Base-by-base conservation (phyloP, 768 basidiomycete species). In the Ramaria rubella region DNA sequence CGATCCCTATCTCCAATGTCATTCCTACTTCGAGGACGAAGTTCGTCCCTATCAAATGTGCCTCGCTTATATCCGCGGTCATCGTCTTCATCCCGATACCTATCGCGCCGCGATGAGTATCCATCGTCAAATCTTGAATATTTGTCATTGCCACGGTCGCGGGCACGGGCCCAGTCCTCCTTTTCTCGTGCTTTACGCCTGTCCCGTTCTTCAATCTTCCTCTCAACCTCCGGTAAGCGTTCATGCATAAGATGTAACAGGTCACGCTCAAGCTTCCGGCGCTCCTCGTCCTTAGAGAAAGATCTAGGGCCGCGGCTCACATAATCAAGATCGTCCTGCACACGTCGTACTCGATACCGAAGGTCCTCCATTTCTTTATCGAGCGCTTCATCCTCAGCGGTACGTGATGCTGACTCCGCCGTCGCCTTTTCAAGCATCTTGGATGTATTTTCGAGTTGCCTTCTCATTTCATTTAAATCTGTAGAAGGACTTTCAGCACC, bases 281-380 rank as follows among this genome's bases (percentile, higher is more conserved):
- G 76, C 66, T 98, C 94, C 61, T 93, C 87, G 55, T 96, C 93
- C 70, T 87, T 88, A 17, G 80, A 77, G 9, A 74, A 67, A 3
- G 83, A 81, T 57, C 84, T 78, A 1, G 91, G 82, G 0, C 91
- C 88, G 6, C 86, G 81, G 2, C 83, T 81, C 52, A 85, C 83
- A 61, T 94, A 90, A 40, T 96, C 93, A 29, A 99, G 74, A 68
- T 98, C 95, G 49, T 96, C 92, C 65, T 90, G 86, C 4, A 99
- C 79, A 21, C 94, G 76, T 65, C 83, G 82, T 45, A 96, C 91
- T 27, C 87, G 81, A 64, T 90, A 91, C 43, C 81, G 82, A 46
- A 99, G 73, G 61, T 94, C 90, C 6, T 86, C 81, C 72, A 96
- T 78, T 70, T 98, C 96, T 44, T 86, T 79, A 53, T 94, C 90